Evolutionary conservation across 2,329 filamentous ascomycete species (phyloP).

Genomic region (Trichoderma polysporum): DNA sequence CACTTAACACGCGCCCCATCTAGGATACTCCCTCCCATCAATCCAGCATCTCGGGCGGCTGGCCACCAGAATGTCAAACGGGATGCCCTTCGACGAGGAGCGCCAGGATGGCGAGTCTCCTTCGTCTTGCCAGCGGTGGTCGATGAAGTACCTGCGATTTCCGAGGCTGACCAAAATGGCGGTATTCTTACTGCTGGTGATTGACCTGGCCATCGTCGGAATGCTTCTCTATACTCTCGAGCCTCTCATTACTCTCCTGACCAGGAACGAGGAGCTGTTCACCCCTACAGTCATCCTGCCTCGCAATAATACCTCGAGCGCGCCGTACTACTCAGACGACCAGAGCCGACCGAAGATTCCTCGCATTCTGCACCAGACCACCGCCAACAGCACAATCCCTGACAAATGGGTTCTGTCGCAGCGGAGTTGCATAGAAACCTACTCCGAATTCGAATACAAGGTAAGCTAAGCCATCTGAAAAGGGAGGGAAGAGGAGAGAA

Average conservation of each 20-base stretch:
- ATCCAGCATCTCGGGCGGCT: not conserved
- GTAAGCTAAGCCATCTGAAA: not conserved
- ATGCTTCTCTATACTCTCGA: slow-evolving; percentile 8
- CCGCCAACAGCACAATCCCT: not conserved
- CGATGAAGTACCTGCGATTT: not conserved
- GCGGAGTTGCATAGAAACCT: not conserved
- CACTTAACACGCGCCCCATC: not conserved
- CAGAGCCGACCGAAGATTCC: not conserved
- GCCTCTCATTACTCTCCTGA: slow-evolving; percentile 12
- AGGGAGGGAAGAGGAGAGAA: not conserved
- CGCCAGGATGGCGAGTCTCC: not conserved
- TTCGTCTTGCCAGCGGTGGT: not conserved
- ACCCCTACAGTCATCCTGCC: not conserved
- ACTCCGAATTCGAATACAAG: slow-evolving; percentile 14
- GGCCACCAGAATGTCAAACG: not conserved
- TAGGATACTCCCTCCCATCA: not conserved
- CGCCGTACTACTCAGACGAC: not conserved
- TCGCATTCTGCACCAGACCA: slow-evolving; percentile 9
- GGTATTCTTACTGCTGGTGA: not conserved
- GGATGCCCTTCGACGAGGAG: slow-evolving; percentile 3
- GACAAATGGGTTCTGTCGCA: slow-evolving; percentile 8
- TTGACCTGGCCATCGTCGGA: slow-evolving; percentile 3
- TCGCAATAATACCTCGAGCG: not conserved
- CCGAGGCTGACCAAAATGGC: slow-evolving; percentile 2
- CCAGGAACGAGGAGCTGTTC: slow-evolving; percentile 8